These are phyloP conservation scores for Volvox reticuliferus DNA, from an alignment of 139 green algal genomes.

Conservation along the genomic window DNA sequence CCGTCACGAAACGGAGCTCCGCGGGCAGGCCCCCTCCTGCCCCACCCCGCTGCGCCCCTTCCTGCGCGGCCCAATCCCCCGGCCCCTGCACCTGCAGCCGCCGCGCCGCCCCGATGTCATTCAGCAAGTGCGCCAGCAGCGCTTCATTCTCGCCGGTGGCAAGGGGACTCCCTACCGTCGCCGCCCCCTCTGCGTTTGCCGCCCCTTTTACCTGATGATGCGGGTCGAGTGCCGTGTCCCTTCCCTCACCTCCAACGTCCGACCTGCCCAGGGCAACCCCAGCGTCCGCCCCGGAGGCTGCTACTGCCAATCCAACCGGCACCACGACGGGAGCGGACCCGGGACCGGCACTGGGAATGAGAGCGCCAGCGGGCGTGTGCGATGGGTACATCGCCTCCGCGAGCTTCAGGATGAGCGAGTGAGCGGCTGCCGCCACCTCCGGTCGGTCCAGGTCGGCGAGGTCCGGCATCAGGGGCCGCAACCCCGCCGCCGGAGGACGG, in stretches of 20 bases:
- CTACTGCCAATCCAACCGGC: not conserved
- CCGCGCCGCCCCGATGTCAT: not conserved
- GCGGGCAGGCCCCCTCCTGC: not conserved
- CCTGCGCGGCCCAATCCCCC: not conserved
- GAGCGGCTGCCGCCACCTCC: conserved; percentile 4
- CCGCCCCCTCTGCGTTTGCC: not conserved
- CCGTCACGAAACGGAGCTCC: conserved; percentile 25
- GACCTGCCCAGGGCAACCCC: not conserved
- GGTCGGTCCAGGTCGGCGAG: not conserved
- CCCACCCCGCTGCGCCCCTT: not conserved
- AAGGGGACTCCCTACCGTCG: not conserved
- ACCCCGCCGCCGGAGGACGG: not conserved
- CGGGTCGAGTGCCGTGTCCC: not conserved
- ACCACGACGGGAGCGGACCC: too few species aligned
- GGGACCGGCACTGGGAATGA: too few species aligned
- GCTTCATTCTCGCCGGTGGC: not conserved
- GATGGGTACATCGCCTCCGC: conserved; percentile 17
- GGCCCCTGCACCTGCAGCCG: not conserved
- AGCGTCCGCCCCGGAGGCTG: not conserved
- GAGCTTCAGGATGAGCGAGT: conserved; percentile 16
- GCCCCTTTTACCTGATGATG: not conserved
- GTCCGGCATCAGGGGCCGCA: conserved; percentile 36
- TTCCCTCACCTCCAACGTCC: too few species aligned
- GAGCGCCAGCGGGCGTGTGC: not conserved
- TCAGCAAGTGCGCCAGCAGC: not conserved